Evolutionary conservation across 495 filamentous ascomycete genomes (phyloP), one percentile per base, ranked within the genome.

Genomic region (Aspergillus bridgeri): DNA sequence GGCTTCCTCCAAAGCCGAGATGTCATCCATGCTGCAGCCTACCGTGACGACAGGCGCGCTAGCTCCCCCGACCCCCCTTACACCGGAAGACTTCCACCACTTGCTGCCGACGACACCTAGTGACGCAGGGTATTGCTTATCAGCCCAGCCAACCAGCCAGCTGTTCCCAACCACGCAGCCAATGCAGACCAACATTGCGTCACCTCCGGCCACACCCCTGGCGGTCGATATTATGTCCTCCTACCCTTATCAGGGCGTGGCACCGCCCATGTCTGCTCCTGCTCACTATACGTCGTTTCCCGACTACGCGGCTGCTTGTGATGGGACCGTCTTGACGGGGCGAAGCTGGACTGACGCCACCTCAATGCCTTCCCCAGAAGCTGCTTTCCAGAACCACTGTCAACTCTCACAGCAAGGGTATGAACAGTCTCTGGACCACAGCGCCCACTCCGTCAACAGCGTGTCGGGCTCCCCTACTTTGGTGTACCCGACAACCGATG

Each of bases 51-150:
- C 71, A 2, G 60, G 63, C n/a, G 72, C 62, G 13, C 48, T 78
- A 50, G 76, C 75, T n/a, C 77, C 76, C 20, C 74, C 77, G 33
- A 79, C 77, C 17, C 78, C 76, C 18, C 65, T 78, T 63, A 79
- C 72, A 11, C 77, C 73, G 20, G 75, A 75, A 33, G 75, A 77
- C 56, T 65, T 78, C 58, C 75, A 77, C 51, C 65, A 77, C 56
- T 65, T 79, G 61, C 63, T 79, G 48, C 73, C 75, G 11, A 67
- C 67, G 33, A 70, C 75, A 18, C 69, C 75, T 1, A 70, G 69
- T 5, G 74, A 77, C 29, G 70, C 61, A 48, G 66, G 68, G 38
- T 76, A 76, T 60, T 75, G 71, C 63, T 42, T 77, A 42, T 75
- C 76, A 3, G 70, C 75, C 2, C 73, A 75, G 18, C 73, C 71